Evolutionary conservation across 2,329 filamentous ascomycete genomes (phyloP).

Genomic region (Tolypocladium tropicale): DNA sequence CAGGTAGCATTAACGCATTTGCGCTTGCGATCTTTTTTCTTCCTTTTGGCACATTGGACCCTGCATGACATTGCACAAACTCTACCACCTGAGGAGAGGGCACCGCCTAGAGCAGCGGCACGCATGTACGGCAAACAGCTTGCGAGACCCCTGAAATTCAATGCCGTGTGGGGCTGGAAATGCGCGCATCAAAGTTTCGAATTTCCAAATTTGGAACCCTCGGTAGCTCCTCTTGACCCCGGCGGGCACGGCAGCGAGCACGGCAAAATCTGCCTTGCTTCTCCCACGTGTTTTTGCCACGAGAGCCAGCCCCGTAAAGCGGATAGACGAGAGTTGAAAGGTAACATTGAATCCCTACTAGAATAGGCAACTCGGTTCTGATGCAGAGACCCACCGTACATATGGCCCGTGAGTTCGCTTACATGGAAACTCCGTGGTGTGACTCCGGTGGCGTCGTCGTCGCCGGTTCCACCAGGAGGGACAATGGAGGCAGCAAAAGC

Average conservation of each 20-base stretch:
- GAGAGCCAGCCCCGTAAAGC: not conserved
- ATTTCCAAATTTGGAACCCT: not conserved
- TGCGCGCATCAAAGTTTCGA: not conserved
- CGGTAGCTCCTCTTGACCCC: not conserved
- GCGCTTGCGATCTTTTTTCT: no score
- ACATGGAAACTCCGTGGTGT: not conserved
- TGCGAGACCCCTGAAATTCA: not conserved
- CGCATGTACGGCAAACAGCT: not conserved
- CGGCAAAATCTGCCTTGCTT: not conserved
- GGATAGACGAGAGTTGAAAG: not conserved
- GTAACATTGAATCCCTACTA: not conserved
- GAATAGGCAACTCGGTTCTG: not conserved
- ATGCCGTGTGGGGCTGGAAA: not conserved
- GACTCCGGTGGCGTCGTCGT: not conserved
- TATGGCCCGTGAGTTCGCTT: not conserved
- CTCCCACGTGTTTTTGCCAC: no score
- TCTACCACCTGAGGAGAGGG: not conserved
- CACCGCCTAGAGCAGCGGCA: not conserved
- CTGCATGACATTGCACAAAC: not conserved
- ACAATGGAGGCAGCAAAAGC: not conserved
- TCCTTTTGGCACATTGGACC: not conserved
- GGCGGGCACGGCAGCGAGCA: no score
- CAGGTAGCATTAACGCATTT: no score
- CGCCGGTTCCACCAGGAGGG: no score
- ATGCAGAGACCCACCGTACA: not conserved